A percentile compares a stretch with the other conserved stretches of the same genome.
These are phyloP conservation scores for Rhizophagus sp. DNA, from an alignment of 192 early-diverging fungal species.

Conservation along the genomic window DNA sequence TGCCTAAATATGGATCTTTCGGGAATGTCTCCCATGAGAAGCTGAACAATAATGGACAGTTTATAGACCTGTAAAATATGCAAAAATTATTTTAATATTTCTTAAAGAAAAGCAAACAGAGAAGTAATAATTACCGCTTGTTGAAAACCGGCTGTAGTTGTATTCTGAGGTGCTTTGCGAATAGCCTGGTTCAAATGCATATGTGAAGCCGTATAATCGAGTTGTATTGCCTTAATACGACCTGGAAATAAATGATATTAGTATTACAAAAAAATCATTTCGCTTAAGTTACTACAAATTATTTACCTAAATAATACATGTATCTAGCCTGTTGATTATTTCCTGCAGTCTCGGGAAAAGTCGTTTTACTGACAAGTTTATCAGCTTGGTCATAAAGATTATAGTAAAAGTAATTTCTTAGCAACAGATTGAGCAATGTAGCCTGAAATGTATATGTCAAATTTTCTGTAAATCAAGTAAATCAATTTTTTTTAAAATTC, in stretches of 20 bases:
- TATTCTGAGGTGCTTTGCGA: slow-evolving; percentile 91
- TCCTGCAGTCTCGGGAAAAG: slow-evolving; percentile 85
- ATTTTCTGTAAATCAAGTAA: too few species aligned
- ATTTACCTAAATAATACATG: slow-evolving; percentile 80
- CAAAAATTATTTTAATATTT: not conserved
- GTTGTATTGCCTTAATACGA: slow-evolving; percentile 95
- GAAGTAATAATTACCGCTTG: slow-evolving; percentile 64
- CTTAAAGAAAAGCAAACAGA: not conserved
- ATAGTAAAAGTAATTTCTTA: slow-evolving; percentile 91
- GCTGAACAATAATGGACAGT: slow-evolving; percentile 94
- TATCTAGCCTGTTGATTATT: slow-evolving; percentile 95
- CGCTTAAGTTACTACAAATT: not conserved
- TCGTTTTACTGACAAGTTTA: slow-evolving; percentile 90
- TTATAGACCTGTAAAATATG: slow-evolving; percentile 72
- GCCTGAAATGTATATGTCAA: slow-evolving; percentile 47
- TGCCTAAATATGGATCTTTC: slow-evolving; percentile 92
- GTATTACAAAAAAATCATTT: not conserved
- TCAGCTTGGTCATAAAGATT: slow-evolving; percentile 98
- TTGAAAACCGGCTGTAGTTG: slow-evolving; percentile 90
- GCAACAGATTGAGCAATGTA: slow-evolving; percentile 85
- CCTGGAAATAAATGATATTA: slow-evolving; percentile 44
- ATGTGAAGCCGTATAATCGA: slow-evolving; percentile 95
- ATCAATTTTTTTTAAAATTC: not conserved
- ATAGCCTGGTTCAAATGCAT: slow-evolving; percentile 88
- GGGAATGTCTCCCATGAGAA: slow-evolving; percentile 98